These are phyloP conservation scores for Syncephalastrum sp. DNA, from an alignment of 371 early-diverging fungal species.

Conservation along the genomic window DNA sequence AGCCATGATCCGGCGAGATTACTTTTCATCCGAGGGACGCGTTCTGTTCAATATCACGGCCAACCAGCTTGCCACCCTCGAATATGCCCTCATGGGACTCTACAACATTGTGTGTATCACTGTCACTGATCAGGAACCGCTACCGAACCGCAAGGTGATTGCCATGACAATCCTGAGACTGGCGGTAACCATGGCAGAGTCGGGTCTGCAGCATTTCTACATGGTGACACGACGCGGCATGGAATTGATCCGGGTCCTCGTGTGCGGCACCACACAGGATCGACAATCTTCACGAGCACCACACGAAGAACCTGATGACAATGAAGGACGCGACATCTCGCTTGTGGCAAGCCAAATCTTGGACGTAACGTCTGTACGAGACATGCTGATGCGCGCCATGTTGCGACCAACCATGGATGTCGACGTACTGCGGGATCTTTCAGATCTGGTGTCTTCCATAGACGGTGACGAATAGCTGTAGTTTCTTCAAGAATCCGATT, in stretches of 20 bases:
- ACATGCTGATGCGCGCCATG: conserved; percentile 45
- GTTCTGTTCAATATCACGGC: conserved; percentile 48
- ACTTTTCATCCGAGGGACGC: conserved; percentile 42
- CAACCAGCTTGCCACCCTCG: conserved; percentile 54
- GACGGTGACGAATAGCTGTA: conserved; percentile 27
- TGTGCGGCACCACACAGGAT: conserved; percentile 21
- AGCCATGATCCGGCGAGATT: conserved; percentile 34
- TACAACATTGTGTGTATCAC: conserved; percentile 54
- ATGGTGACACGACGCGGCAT: conserved; percentile 41
- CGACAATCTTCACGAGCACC: conserved; percentile 21
- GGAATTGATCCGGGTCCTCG: conserved; percentile 39
- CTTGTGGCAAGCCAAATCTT: conserved; percentile 31
- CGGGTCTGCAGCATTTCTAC: conserved; percentile 41
- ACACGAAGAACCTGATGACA: conserved; percentile 21
- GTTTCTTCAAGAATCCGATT: too few species aligned
- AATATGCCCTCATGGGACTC: conserved; percentile 53
- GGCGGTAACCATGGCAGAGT: conserved; percentile 52
- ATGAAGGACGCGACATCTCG: conserved; percentile 19
- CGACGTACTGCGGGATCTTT: conserved; percentile 37
- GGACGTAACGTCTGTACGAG: conserved; percentile 38
- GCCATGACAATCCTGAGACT: conserved; percentile 50
- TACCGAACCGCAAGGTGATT: too few species aligned
- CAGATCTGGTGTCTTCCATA: conserved; percentile 41
- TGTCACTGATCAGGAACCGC: conserved; percentile 6
- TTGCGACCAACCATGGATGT: conserved; percentile 43